Conservation (phyloP, 768 basidiomycete genomes). For the Xerocomus potaroensis region DNA sequence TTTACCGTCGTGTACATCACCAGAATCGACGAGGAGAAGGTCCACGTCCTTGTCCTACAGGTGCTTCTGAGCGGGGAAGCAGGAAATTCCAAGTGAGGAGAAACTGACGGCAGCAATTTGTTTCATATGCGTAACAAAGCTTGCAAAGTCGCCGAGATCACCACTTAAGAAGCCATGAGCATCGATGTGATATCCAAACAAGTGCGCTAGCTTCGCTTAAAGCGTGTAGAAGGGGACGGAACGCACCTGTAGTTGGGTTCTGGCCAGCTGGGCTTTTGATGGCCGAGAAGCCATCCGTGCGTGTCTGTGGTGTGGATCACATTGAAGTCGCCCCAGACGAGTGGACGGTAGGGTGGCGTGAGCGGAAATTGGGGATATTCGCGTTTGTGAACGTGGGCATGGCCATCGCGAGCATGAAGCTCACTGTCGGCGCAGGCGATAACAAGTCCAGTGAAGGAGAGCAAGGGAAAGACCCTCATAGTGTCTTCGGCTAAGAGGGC, state of each 20-base stretch:
- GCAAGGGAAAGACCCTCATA: conserved; percentile 9
- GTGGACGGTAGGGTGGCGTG: conserved; percentile 56
- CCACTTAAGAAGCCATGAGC: conserved; percentile 32
- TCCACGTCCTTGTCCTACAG: conserved; percentile 67
- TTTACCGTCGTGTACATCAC: conserved; percentile 69
- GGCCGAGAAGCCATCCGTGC: conserved; percentile 79
- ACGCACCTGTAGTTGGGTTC: conserved; percentile 70
- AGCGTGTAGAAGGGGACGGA: conserved; percentile 6
- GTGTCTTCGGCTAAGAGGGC: background rate
- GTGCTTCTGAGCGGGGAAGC: background rate
- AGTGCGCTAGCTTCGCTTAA: background rate
- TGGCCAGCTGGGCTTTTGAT: conserved; percentile 68
- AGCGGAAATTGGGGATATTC: conserved; percentile 40
- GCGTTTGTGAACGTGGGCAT: conserved; percentile 37
- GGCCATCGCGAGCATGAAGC: conserved; percentile 24
- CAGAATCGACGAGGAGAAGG: conserved; percentile 76
- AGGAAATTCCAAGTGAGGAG: background rate
- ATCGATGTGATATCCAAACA: background rate
- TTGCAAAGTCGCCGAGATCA: conserved; percentile 78
- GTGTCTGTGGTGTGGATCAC: conserved; percentile 85
- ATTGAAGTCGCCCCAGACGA: conserved; percentile 89
- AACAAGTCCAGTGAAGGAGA: conserved; percentile 17
- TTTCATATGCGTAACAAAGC: conserved; percentile 86
- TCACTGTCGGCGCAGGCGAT: conserved; percentile 19
- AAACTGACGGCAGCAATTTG: conserved; percentile 52